Evolutionary conservation across 139 green algal species (phyloP), one percentile per base, ranked within the genome.

Genomic region (Haematococcus lacustris): DNA sequence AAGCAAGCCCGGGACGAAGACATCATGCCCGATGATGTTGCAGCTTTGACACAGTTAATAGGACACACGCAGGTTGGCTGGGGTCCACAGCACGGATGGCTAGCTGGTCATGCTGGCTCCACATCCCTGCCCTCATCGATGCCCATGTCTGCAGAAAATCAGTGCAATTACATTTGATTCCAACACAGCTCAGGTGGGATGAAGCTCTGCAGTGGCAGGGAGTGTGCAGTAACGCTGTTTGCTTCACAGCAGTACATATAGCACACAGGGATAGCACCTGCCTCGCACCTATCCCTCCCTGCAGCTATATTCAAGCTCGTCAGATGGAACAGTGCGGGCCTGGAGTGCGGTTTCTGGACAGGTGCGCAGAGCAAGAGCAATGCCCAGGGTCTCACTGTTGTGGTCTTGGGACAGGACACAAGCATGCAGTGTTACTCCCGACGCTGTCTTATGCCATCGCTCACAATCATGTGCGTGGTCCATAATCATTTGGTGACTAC

Each of bases 271-370:
- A 28, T 6, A 28, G 32, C 32, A 43, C 6, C n/a, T 43, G 40
- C 62, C 25, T 6, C 67, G 68, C 68, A 66, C 28, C 25, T 38
- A 9, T 68, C 13, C 69, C n/a, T 61, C 6, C 50, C 17, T 70
- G 73, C 86, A 93, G 79, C 74, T 94, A 32, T 94, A 92, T 78
- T 92, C 86, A 2, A 89, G 85, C 21, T 87, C 82, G 25, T 72
- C 85, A 47, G 88, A 93, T 62, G 73, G 78, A n/a, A 88, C 76
- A 0, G 72, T 93, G 26, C 76, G 85, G 13, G 76, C 88, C 26
- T 94, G 89, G 87, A 86, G 83, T 75, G 86, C 80, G 50, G 69
- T 69, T 2, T 88, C 76, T 40, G 86, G 85, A 6, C 70, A 91
- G 83, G 86, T 91, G 53, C n/a, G 75, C 35, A 32, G 9, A 9